Evolutionary conservation across 2,329 filamentous ascomycete species (phyloP).

Genomic region (Penicillium freii): DNA sequence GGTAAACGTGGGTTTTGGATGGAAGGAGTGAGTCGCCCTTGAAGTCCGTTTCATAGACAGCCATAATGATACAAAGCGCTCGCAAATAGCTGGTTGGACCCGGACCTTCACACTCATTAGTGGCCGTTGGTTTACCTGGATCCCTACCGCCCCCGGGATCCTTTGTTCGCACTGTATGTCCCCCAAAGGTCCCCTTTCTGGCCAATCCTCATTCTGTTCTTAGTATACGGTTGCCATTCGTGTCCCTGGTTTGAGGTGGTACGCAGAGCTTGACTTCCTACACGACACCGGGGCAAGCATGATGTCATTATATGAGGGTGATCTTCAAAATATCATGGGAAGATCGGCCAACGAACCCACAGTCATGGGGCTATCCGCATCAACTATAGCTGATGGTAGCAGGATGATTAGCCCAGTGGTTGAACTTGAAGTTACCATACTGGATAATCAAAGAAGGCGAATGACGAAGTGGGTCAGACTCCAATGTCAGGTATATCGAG

Average conservation of each 20-base stretch:
- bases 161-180: neutral
- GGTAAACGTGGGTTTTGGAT: slow-evolving; percentile 6
- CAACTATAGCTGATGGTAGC: neutral
- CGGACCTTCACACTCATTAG: neutral
- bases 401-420: neutral
- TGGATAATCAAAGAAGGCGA: neutral
- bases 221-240: neutral
- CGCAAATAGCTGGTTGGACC: neutral
- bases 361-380: neutral
- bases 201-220: neutral
- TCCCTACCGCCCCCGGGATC: neutral
- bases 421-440: neutral
- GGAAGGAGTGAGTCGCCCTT: neutral
- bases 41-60: neutral
- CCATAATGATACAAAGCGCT: neutral
- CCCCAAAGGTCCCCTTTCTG: neutral
- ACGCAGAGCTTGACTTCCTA: neutral
- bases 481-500: neutral
- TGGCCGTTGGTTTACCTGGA: neutral
- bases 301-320: neutral
- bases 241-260: neutral
- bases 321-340: neutral
- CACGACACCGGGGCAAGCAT: slow-evolving; percentile 1
- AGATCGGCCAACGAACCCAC: neutral
- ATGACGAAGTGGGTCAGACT: neutral